Conservation (phyloP, 352 stramenopile genomes). For the Phytophthora fragariae region DNA sequence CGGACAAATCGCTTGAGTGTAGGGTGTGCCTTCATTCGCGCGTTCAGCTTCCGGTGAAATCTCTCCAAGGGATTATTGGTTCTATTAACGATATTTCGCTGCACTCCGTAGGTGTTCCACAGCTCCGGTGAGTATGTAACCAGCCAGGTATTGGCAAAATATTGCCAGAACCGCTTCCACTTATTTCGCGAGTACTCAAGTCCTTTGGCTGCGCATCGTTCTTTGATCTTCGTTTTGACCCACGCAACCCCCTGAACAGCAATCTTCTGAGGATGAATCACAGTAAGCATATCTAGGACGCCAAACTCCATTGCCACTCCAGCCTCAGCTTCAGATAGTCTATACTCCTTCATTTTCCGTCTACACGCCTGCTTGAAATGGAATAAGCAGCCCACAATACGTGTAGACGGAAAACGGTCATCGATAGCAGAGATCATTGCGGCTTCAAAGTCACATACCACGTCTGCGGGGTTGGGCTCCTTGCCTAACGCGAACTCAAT, state of each 20-base stretch:
- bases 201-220: background rate
- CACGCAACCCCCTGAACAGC: background rate
- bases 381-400: slow-evolving; percentile 9
- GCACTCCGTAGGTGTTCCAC: background rate
- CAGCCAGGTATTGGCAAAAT: background rate
- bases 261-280: slow-evolving; percentile 1
- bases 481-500: background rate
- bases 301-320: slow-evolving; percentile 5
- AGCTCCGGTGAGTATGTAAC: too few relatives aligned
- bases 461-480: background rate
- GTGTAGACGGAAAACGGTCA: background rate
- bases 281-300: slow-evolving; percentile 8
- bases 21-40: background rate
- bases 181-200: background rate
- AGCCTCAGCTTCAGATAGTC: background rate
- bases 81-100: background rate
- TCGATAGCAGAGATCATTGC: background rate
- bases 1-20: slow-evolving; percentile 1
- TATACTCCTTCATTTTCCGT: slow-evolving; percentile 9
- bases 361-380: slow-evolving; percentile 14
- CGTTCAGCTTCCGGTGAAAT: slow-evolving; percentile 2
- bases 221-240: slow-evolving; percentile 8
- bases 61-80: background rate
- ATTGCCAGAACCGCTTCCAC: slow-evolving; percentile 5
- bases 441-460: slow-evolving; percentile 11